These are phyloP conservation scores for Candida pseudoglaebosa DNA, from an alignment of 805 yeast species.

Conservation along the genomic window DNA sequence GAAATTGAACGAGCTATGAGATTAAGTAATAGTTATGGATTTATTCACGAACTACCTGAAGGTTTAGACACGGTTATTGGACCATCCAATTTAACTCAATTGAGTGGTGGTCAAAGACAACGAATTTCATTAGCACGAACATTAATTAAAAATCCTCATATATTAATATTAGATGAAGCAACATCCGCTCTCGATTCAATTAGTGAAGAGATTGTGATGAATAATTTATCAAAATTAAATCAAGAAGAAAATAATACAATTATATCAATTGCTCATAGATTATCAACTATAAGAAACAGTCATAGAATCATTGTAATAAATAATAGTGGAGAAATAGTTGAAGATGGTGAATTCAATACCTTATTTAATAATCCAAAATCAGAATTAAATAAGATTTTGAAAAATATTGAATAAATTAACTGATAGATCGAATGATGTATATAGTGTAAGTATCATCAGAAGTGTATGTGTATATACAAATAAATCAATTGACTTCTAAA, in stretches of 20 bases:
- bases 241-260: constrained; percentile 58
- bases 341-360: constrained; percentile 44
- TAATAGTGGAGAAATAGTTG: constrained; percentile 55
- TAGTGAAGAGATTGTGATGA: constrained; percentile 80
- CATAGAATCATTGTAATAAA: constrained; percentile 72
- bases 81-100: constrained; percentile 60
- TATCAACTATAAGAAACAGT: constrained; percentile 82
- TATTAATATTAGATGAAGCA: constrained; percentile 89
- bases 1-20: constrained; percentile 58
- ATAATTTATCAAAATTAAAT: constrained; percentile 54
- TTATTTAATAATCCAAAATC: constrained; percentile 26
- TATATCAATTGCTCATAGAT: constrained; percentile 86
- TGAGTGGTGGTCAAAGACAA: constrained; percentile 95
- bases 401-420: constrained; percentile 18
- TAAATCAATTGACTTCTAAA: too few species aligned
- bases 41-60: constrained; percentile 72
- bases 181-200: constrained; percentile 91
- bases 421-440: constrained; percentile 3
- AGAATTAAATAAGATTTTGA: constrained; percentile 33
- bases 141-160: constrained; percentile 68
- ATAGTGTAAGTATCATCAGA: background rate
- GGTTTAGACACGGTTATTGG: constrained; percentile 82
- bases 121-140: constrained; percentile 90
- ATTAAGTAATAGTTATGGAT: constrained; percentile 69
- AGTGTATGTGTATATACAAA: too few species aligned